Conservation (phyloP, 306 rosid species). For the Medicago arabica region DNA sequence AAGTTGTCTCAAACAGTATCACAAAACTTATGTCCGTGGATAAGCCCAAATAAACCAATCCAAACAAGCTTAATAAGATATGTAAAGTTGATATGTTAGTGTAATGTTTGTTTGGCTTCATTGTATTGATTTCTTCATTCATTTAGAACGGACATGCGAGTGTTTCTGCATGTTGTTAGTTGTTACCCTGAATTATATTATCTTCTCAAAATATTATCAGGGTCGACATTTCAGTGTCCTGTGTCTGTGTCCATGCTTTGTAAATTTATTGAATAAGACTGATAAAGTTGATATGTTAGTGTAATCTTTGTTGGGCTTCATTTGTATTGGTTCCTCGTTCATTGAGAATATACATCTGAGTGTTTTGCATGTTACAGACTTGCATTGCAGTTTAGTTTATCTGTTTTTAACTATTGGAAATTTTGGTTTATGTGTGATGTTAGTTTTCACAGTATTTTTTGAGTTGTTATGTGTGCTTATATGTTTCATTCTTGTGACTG, state of each 20-base stretch:
- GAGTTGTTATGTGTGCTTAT: slow-evolving; percentile 38
- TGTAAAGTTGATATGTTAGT: neutral
- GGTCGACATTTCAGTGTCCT: neutral
- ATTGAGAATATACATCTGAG: neutral
- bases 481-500: slow-evolving; percentile 37
- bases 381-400: neutral
- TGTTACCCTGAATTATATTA: neutral
- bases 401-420: slow-evolving; percentile 14
- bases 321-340: neutral
- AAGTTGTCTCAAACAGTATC: too few species aligned
- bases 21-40: too few species aligned
- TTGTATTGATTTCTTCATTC: too few species aligned
- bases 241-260: too few species aligned
- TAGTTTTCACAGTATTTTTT: neutral
- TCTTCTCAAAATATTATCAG: too few species aligned
- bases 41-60: too few species aligned
- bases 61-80: neutral
- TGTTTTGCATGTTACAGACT: neutral
- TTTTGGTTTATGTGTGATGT: neutral
- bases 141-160: neutral
- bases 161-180: too few species aligned
- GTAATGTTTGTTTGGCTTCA: neutral
- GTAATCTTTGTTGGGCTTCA: neutral
- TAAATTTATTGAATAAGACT: too few species aligned
- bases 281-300: neutral